A percentile compares a stretch with the other conserved stretches of the same genome.
These are phyloP conservation scores for Nitzschia palea DNA, from an alignment of 108 stramenopile species.

Conservation along the genomic window DNA sequence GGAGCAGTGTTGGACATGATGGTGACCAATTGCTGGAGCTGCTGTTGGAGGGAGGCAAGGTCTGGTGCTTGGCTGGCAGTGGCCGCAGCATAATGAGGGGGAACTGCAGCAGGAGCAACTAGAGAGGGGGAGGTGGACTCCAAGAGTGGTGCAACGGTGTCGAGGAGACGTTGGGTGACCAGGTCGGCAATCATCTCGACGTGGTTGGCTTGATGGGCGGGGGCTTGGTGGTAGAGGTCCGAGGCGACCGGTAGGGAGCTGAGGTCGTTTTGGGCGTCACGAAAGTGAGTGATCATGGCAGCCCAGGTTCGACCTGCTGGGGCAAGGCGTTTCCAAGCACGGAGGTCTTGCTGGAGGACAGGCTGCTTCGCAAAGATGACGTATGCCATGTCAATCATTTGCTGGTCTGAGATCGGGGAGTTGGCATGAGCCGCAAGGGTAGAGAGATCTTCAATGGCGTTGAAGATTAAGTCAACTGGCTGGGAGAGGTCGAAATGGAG, in stretches of 20 bases:
- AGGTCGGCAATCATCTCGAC: neutral
- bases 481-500: conserved; percentile 1
- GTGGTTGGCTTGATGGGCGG: neutral
- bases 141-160: neutral
- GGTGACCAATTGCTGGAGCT: no score
- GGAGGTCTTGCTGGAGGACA: neutral
- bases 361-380: neutral
- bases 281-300: neutral
- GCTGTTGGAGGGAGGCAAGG: no score
- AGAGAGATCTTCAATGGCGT: conserved; percentile 4
- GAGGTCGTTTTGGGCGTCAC: neutral
- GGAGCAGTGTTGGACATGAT: no score
- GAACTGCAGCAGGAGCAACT: no score
- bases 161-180: neutral
- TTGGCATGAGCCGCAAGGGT: neutral
- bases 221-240: neutral
- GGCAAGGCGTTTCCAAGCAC: neutral
- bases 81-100: no score
- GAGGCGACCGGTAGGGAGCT: neutral
- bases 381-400: neutral
- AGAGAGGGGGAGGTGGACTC: no score
- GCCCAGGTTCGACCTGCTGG: neutral
- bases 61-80: no score
- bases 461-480: conserved; percentile 27
- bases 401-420: neutral